Conservation (phyloP, 2,329 filamentous ascomycete genomes). For the Dryadomyces sulphureus region DNA sequence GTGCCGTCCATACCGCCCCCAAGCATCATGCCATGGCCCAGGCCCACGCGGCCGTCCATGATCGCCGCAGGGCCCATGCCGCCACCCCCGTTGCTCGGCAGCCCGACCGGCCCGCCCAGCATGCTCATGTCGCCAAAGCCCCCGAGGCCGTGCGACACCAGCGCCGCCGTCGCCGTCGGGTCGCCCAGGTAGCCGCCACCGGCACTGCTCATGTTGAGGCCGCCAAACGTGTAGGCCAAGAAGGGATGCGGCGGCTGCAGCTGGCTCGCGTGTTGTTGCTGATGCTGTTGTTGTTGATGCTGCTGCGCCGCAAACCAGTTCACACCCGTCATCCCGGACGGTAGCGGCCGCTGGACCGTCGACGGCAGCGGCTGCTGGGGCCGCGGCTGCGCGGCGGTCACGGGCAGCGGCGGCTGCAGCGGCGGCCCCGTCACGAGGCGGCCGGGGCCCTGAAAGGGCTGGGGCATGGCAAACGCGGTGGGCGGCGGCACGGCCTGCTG, state of each 20-base stretch:
- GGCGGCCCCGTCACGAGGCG: background rate
- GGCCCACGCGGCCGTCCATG: background rate
- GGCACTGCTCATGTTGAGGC: conserved; percentile 16
- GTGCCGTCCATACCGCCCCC: background rate
- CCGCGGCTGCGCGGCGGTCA: background rate
- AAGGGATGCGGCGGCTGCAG: conserved; percentile 30
- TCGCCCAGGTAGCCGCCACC: conserved; percentile 8
- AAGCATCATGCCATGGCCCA: background rate
- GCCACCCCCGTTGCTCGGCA: conserved; percentile 6
- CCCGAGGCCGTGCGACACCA: conserved; percentile 12
- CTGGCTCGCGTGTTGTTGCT: background rate
- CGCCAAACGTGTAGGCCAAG: conserved; percentile 31
- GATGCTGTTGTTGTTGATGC: background rate
- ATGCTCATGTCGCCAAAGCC: conserved; percentile 7
- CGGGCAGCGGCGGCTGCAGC: background rate
- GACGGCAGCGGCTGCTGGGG: background rate
- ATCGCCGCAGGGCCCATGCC: conserved; percentile 1
- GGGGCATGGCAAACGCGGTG: background rate
- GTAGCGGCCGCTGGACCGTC: background rate
- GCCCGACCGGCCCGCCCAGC: conserved; percentile 1
- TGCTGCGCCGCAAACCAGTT: conserved; percentile 35
- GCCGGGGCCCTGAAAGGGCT: background rate
- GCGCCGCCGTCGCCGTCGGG: conserved; percentile 8
- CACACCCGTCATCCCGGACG: conserved; percentile 19
- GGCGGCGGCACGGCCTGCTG: background rate